Conservation (phyloP, 768 basidiomycete genomes). For the Rossbeevera mucosa region DNA sequence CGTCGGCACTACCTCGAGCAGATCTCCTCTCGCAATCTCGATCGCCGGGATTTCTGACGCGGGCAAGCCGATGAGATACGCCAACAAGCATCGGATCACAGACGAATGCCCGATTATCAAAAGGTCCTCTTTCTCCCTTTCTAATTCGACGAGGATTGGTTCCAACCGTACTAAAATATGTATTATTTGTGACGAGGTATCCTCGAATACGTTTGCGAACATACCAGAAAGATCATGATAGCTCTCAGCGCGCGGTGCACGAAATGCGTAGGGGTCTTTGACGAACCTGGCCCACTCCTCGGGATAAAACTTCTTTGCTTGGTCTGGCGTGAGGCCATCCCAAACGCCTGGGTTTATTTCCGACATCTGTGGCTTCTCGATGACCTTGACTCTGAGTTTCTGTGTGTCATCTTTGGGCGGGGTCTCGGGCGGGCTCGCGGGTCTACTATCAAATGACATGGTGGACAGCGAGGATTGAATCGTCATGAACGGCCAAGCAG, state of each 20-base stretch:
- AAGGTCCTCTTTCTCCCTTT: slow-evolving; percentile 90
- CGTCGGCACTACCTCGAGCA: slow-evolving; percentile 89
- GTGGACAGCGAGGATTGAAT: slow-evolving; percentile 13
- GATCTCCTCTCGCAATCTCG: slow-evolving; percentile 92
- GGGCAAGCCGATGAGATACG: slow-evolving; percentile 89
- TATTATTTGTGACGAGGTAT: background rate
- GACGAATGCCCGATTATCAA: slow-evolving; percentile 96
- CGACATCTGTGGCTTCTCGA: slow-evolving; percentile 94
- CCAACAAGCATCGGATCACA: slow-evolving; percentile 92
- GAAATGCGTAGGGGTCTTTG: slow-evolving; percentile 88
- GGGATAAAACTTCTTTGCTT: slow-evolving; percentile 86
- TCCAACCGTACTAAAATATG: slow-evolving; percentile 87
- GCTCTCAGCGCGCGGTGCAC: slow-evolving; percentile 94
- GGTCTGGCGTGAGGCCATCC: slow-evolving; percentile 91
- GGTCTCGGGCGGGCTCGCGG: background rate
- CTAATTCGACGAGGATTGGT: slow-evolving; percentile 87
- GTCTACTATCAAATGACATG: background rate
- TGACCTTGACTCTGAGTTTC: slow-evolving; percentile 64
- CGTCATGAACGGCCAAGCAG: slow-evolving; percentile 88
- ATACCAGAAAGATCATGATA: slow-evolving; percentile 91
- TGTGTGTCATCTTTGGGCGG: slow-evolving; percentile 11
- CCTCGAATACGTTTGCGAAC: slow-evolving; percentile 14
- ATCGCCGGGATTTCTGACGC: slow-evolving; percentile 97
- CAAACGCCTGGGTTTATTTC: slow-evolving; percentile 98
- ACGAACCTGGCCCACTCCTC: slow-evolving; percentile 89